Evolutionary conservation across 345 rosid species (phyloP).

Genomic region (Microthlaspi erraticum): DNA sequence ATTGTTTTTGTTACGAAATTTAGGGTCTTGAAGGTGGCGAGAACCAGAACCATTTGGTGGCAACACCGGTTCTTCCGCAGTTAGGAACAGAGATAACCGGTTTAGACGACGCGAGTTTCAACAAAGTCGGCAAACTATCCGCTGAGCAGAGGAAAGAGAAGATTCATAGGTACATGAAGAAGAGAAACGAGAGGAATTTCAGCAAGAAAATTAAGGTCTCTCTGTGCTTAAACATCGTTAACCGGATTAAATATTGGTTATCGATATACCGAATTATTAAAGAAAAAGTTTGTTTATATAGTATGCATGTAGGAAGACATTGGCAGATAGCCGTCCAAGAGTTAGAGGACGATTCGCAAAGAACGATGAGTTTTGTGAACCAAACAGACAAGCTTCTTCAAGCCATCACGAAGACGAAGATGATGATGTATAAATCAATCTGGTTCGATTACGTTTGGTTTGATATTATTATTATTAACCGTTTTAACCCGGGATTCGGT

Average conservation of each 20-base stretch:
- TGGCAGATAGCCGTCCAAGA: conserved; percentile 94
- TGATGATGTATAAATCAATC: conserved; percentile 55
- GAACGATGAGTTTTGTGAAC: conserved; percentile 78
- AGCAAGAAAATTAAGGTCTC: conserved; percentile 95
- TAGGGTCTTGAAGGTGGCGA: conserved; percentile 31
- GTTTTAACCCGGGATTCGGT: not conserved
- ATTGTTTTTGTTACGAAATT: not conserved
- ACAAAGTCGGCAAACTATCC: conserved; percentile 74
- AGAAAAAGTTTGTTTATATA: conserved; percentile 29
- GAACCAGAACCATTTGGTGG: conserved; percentile 39
- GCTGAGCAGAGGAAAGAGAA: conserved; percentile 90
- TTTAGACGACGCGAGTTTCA: conserved; percentile 73
- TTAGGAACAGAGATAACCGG: conserved; percentile 53
- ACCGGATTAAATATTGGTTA: conserved; percentile 26
- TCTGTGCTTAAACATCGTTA: conserved; percentile 11
- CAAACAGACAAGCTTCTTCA: conserved; percentile 54
- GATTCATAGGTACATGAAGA: conserved; percentile 94
- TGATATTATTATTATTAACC: not conserved
- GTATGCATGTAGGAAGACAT: conserved; percentile 97
- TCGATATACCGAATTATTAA: not conserved
- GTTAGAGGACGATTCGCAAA: conserved; percentile 97
- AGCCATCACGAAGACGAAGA: conserved; percentile 79
- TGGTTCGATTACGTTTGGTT: not conserved
- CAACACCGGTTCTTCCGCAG: conserved; percentile 43
- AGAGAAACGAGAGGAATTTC: conserved; percentile 92